These are phyloP conservation scores for Loxodes magnus DNA, from an alignment of 73 alveolate genomes.

Conservation along the genomic window DNA sequence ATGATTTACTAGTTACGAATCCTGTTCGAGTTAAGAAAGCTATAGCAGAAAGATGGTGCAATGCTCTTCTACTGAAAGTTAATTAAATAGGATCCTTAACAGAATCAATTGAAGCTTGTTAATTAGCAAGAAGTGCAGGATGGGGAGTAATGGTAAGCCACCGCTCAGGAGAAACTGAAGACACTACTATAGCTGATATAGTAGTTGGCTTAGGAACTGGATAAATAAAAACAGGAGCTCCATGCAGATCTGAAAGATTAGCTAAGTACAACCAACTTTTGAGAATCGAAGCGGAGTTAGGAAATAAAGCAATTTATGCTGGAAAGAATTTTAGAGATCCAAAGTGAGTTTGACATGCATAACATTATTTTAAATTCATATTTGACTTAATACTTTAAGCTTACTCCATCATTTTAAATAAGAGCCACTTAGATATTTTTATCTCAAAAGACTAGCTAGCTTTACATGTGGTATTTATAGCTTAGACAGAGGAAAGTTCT, in stretches of 20 bases:
- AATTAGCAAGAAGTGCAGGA: slow-evolving; percentile 29
- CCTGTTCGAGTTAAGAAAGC: slow-evolving; percentile 89
- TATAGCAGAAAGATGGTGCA: slow-evolving; percentile 67
- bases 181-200: slow-evolving; percentile 90
- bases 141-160: slow-evolving; percentile 97
- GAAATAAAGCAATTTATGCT: slow-evolving; percentile 71
- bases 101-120: slow-evolving; percentile 86
- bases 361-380: no score
- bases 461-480: no score
- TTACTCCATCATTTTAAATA: no score
- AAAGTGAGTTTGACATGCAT: no score
- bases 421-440: no score
- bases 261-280: slow-evolving; percentile 79
- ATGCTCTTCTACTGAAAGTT: slow-evolving; percentile 93
- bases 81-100: slow-evolving; percentile 93
- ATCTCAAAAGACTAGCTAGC: no score
- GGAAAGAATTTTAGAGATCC: slow-evolving; percentile 92
- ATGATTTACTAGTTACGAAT: slow-evolving; percentile 93
- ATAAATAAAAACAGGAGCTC: slow-evolving; percentile 96
- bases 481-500: no score
- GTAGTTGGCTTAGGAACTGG: slow-evolving; percentile 94
- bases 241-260: slow-evolving; percentile 96
- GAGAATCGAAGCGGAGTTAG: slow-evolving; percentile 75
- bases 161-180: slow-evolving; percentile 98
- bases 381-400: no score